Conservation (phyloP, 106 monocot species). For the Phalaenopsis aphrodite region DNA sequence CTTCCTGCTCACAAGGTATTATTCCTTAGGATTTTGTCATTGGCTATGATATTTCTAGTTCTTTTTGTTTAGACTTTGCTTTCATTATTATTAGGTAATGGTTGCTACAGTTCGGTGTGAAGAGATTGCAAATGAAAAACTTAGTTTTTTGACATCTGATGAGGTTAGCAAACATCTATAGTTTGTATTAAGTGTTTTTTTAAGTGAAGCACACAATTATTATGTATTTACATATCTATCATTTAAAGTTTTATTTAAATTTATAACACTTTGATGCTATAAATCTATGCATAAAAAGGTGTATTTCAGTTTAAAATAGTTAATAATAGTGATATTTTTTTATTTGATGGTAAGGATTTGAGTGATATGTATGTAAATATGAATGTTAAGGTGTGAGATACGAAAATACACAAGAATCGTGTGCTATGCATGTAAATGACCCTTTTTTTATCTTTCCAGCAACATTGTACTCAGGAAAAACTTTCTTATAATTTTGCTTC, state of each 20-base stretch:
- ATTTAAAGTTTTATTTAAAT: no score
- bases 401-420: no score
- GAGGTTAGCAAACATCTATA: constrained; percentile 24
- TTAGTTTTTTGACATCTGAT: constrained; percentile 34
- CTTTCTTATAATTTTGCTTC: not conserved
- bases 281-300: no score
- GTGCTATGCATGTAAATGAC: no score
- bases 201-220: no score
- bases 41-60: not conserved
- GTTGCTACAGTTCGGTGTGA: constrained; percentile 57
- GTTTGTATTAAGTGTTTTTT: not conserved
- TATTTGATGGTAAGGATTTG: no score
- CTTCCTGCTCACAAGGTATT: constrained; percentile 58
- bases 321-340: no score
- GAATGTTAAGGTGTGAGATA: no score
- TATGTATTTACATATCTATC: no score
- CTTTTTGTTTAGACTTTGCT: not conserved
- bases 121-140: constrained; percentile 54
- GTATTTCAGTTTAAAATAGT: no score
- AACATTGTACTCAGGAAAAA: not conserved
- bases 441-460: not conserved
- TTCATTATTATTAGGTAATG: constrained; percentile 32
- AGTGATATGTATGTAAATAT: no score
- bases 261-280: no score
- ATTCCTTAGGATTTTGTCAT: not conserved